phyloP scores from a whole-genome alignment of 2,329 filamentous ascomycete species.

The Diaporthe sp. region DNA sequence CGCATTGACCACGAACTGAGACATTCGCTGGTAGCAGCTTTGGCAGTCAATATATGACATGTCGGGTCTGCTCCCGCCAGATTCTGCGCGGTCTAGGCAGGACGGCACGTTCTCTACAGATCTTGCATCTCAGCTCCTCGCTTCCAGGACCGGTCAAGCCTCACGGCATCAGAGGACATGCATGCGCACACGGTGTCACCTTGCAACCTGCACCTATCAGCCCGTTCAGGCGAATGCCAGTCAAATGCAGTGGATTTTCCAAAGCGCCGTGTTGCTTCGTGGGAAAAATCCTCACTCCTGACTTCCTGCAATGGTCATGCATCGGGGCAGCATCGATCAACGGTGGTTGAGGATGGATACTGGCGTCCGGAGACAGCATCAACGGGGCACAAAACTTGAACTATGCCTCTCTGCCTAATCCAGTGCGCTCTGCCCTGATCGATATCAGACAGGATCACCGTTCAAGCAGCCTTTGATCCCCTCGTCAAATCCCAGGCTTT shows the following conservation, averaged over 20 bases:
- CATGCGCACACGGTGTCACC: background rate
- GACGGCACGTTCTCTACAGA: background rate
- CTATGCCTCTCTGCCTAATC: background rate
- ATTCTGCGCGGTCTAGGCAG: background rate
- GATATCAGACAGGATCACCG: background rate
- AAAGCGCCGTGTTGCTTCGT: background rate
- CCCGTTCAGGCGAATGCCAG: background rate
- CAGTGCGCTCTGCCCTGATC: background rate
- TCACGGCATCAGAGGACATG: background rate
- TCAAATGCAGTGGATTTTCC: background rate
- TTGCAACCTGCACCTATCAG: background rate
- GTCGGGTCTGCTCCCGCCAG: background rate
- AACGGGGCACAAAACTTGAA: background rate
- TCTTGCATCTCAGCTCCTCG: conserved; percentile 15
- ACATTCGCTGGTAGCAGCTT: background rate
- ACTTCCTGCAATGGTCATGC: too few relatives aligned
- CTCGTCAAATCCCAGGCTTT: background rate
- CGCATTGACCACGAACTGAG: background rate
- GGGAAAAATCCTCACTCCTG: background rate
- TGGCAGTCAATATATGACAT: background rate
- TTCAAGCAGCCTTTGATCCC: background rate
- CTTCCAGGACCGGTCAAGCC: conserved; percentile 17
- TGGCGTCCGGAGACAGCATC: background rate
- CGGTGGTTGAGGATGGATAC: background rate
- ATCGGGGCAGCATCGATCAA: background rate